Conservation (phyloP, 2,329 filamentous ascomycete species). For the Trichoderma cornu-damae region DNA sequence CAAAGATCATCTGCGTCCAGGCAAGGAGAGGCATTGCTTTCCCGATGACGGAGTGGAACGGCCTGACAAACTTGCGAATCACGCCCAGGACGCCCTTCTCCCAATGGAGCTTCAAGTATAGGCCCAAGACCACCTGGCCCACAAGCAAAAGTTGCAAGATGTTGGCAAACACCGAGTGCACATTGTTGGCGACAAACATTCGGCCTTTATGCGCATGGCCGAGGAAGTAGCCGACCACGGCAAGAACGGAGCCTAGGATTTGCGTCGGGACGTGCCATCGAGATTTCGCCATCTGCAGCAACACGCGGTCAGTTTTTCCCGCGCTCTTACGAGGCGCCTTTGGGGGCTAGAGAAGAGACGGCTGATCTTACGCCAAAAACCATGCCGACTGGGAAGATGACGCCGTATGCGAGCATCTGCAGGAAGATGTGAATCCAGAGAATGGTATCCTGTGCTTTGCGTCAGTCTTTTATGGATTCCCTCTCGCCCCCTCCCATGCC, state of each 20-base stretch:
- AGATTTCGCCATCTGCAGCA: conserved; percentile 69
- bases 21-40: conserved; percentile 80
- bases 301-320: conserved; percentile 14
- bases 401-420: conserved; percentile 80
- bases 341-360: background rate
- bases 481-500: background rate
- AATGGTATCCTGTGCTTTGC: conserved; percentile 58
- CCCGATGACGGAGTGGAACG: conserved; percentile 73
- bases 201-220: conserved; percentile 87
- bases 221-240: conserved; percentile 80
- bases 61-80: conserved; percentile 66
- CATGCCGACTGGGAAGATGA: conserved; percentile 93
- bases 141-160: conserved; percentile 74
- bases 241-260: conserved; percentile 65
- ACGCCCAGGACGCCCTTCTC: conserved; percentile 76
- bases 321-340: background rate
- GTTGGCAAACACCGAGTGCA: conserved; percentile 76
- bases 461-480: conserved; percentile 30
- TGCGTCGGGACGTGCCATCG: conserved; percentile 94
- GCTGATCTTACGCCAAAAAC: conserved; percentile 69
- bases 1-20: conserved; percentile 95
- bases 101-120: conserved; percentile 86
- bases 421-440: conserved; percentile 93
- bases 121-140: conserved; percentile 70
- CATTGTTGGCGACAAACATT: conserved; percentile 69